phyloP scores from a whole-genome alignment of 495 filamentous ascomycete species.

The Aspergillus carlsbadensis region DNA sequence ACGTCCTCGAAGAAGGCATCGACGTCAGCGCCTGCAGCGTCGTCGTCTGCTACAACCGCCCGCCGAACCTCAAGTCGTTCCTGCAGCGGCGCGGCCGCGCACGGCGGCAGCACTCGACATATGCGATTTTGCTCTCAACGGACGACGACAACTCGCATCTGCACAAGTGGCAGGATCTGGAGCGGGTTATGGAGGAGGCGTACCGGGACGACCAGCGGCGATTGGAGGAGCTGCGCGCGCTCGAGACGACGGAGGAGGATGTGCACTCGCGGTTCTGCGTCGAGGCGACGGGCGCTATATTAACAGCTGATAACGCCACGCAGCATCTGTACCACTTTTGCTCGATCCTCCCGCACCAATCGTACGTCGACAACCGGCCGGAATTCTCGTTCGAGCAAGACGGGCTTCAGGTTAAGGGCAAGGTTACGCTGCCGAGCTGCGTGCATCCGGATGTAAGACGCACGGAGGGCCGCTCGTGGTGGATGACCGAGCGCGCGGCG shows the following conservation, averaged over 20 bases:
- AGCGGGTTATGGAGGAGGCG: conserved; percentile 67
- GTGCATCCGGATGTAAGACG: conserved; percentile 63
- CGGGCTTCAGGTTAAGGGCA: conserved; percentile 19
- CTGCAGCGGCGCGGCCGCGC: conserved; percentile 87
- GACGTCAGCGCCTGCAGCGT: conserved; percentile 83
- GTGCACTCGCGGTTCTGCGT: conserved; percentile 46
- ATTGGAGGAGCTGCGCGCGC: conserved; percentile 39
- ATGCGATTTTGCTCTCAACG: conserved; percentile 60
- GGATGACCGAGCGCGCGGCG: conserved; percentile 73
- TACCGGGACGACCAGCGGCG: conserved; percentile 71
- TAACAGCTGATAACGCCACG: conserved; percentile 71
- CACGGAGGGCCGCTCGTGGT: conserved; percentile 50
- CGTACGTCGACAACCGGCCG: conserved; percentile 54
- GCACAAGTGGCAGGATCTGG: conserved; percentile 59
- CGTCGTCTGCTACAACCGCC: conserved; percentile 82
- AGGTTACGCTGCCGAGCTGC: conserved; percentile 69
- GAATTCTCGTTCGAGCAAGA: conserved; percentile 42
- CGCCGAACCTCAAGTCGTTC: conserved; percentile 77
- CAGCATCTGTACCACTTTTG: conserved; percentile 85
- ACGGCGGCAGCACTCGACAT: conserved; percentile 66
- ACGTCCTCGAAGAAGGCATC: conserved; percentile 88
- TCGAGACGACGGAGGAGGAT: conserved; percentile 51
- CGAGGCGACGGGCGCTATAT: conserved; percentile 59
- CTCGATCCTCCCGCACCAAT: conserved; percentile 52
- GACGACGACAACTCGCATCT: conserved; percentile 36